Conservation (phyloP, 208 protist genomes). For the Leishmania aethiopica region DNA sequence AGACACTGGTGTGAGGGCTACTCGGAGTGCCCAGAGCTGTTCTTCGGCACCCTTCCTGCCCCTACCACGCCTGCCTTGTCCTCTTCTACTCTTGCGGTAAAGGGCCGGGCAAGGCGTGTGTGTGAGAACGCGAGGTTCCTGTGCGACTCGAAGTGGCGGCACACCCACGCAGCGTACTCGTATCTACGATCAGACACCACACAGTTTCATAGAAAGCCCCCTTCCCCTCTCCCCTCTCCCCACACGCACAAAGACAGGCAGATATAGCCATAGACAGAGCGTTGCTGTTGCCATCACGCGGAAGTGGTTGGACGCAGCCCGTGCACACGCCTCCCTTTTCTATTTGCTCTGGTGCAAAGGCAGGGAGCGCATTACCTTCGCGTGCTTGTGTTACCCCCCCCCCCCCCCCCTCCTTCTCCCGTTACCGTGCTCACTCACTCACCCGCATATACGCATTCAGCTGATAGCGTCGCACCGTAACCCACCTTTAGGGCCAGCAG, state of each 20-base stretch:
- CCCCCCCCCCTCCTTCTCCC: too few relatives aligned
- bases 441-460: neutral
- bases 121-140: neutral
- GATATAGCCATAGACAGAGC: neutral
- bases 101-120: neutral
- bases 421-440: neutral
- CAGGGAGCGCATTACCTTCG: neutral
- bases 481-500: neutral
- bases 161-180: neutral
- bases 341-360: neutral
- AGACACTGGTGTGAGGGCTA: neutral
- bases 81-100: neutral
- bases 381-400: neutral
- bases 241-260: neutral
- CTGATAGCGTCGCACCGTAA: neutral
- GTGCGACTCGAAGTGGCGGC: conserved; percentile 1
- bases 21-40: neutral
- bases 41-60: neutral
- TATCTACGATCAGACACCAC: neutral
- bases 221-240: too few relatives aligned
- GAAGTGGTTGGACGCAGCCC: neutral
- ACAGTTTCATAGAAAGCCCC: neutral
- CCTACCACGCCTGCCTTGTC: neutral
- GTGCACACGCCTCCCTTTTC: neutral
- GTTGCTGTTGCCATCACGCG: neutral